phyloP scores from a whole-genome alignment of 2,329 filamentous ascomycete species.

The Calonectria hawksworthii region DNA sequence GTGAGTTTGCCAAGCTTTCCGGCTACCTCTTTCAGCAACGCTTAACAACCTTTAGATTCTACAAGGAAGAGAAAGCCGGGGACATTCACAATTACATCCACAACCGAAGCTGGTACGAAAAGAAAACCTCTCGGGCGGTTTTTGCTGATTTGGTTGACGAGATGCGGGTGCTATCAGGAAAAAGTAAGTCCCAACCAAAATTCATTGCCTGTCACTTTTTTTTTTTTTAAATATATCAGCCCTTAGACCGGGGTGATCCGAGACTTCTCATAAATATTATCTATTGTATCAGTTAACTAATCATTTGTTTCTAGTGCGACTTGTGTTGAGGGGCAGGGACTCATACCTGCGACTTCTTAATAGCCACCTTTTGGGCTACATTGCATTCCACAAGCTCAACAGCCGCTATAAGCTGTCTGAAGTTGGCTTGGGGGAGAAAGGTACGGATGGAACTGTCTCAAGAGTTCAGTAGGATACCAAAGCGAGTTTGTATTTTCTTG shows the following conservation, averaged over 20 bases:
- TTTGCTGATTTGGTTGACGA: slow-evolving; percentile 17
- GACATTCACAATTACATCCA: slow-evolving; percentile 28
- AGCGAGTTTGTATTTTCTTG: neutral
- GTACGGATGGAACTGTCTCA: neutral
- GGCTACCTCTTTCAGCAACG: accelerated
- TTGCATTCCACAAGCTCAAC: slow-evolving; percentile 14
- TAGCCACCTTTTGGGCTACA: neutral
- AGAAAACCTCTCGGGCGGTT: neutral
- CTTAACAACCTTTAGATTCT: neutral
- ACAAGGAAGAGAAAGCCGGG: slow-evolving; percentile 24
- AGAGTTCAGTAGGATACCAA: neutral
- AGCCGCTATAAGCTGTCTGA: slow-evolving; percentile 20
- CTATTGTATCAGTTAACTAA: neutral
- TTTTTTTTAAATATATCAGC: no score
- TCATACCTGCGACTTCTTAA: neutral
- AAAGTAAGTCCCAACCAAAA: slow-evolving; percentile 2
- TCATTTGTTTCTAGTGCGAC: slow-evolving; percentile 4
- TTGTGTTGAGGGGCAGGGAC: neutral
- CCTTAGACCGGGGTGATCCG: neutral
- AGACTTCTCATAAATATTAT: neutral
- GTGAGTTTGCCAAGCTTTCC: neutral
- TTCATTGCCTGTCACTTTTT: neutral
- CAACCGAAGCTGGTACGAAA: slow-evolving; percentile 24
- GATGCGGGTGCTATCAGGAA: neutral
- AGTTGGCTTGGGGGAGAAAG: slow-evolving; percentile 10